These are phyloP conservation scores for Eutrema heterophyllum DNA, from an alignment of 345 rosid species.

Conservation along the genomic window DNA sequence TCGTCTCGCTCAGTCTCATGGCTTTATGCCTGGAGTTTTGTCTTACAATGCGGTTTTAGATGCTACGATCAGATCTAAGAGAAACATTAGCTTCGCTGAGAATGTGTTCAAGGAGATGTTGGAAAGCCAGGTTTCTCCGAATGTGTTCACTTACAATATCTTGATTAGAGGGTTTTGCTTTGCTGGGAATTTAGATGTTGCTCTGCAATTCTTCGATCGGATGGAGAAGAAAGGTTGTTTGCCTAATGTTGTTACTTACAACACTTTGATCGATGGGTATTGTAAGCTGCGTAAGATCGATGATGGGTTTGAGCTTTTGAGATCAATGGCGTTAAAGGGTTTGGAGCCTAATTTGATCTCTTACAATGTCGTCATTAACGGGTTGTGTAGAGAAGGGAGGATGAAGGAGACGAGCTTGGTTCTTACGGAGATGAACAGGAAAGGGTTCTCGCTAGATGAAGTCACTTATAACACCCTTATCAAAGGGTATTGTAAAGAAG, in stretches of 20 bases:
- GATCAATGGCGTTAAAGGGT: constrained; percentile 54
- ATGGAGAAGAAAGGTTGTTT: constrained; percentile 72
- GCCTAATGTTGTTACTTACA: constrained; percentile 84
- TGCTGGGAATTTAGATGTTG: constrained; percentile 70
- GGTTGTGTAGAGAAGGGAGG: constrained; percentile 72
- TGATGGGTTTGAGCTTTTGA: constrained; percentile 51
- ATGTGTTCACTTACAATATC: constrained; percentile 81
- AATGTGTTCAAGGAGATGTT: constrained; percentile 57
- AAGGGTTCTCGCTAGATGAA: constrained; percentile 65
- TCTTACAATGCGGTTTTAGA: constrained; percentile 82
- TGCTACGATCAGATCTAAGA: constrained; percentile 54
- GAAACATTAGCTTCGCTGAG: constrained; percentile 48
- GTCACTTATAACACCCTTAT: constrained; percentile 79
- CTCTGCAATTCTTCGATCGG: constrained; percentile 38
- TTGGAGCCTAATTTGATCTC: constrained; percentile 80
- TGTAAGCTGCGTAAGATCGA: constrained; percentile 59
- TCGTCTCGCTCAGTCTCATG: constrained; percentile 52
- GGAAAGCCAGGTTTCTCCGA: constrained; percentile 53
- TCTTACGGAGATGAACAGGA: constrained; percentile 50
- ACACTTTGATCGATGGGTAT: constrained; percentile 64
- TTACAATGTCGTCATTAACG: constrained; percentile 66
- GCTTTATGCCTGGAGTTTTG: constrained; percentile 90
- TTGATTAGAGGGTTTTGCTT: constrained; percentile 73
- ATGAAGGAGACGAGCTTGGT: constrained; percentile 59
- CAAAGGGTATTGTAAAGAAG: constrained; percentile 75